Evolutionary conservation across 495 filamentous ascomycete genomes (phyloP).

Genomic region (Letharia lupina): DNA sequence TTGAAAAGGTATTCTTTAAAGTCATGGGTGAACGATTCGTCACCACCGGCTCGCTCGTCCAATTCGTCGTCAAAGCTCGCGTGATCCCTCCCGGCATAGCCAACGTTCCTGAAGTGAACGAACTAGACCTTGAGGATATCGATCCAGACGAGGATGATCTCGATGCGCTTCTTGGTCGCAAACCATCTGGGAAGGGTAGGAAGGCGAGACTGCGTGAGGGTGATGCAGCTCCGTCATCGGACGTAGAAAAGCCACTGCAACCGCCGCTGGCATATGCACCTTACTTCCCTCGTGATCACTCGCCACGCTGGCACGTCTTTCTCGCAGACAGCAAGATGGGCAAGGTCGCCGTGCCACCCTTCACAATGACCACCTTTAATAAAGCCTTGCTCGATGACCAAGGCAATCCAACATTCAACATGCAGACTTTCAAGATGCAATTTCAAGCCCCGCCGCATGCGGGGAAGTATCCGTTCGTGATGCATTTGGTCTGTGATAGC

Average conservation of each 20-base stretch:
- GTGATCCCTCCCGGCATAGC: constrained; percentile 78
- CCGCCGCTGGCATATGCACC: constrained; percentile 83
- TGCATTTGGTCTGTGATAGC: constrained; percentile 87
- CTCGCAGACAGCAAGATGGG: constrained; percentile 86
- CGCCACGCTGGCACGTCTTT: constrained; percentile 87
- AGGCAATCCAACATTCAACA: constrained; percentile 76
- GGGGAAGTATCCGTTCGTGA: constrained; percentile 82
- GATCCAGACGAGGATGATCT: constrained; percentile 91
- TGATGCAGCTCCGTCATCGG: constrained; percentile 27
- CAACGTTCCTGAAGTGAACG: constrained; percentile 62
- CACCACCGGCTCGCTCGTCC: constrained; percentile 86
- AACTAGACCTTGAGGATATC: constrained; percentile 75
- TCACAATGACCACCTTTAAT: constrained; percentile 83
- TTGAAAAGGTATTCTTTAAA: constrained; percentile 98
- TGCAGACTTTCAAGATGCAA: constrained; percentile 95
- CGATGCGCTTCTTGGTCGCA: constrained; percentile 76
- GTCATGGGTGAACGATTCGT: constrained; percentile 88
- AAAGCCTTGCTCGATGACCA: constrained; percentile 66
- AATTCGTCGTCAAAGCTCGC: constrained; percentile 90
- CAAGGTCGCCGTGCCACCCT: constrained; percentile 90
- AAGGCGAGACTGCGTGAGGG: constrained; percentile 49
- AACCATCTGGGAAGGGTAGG: constrained; percentile 46
- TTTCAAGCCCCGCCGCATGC: constrained; percentile 92
- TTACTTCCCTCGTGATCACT: constrained; percentile 79
- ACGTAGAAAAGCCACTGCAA: constrained; percentile 51